Base-by-base conservation (phyloP, 78 protist species). In the Monocercomonoides exilis region DNA sequence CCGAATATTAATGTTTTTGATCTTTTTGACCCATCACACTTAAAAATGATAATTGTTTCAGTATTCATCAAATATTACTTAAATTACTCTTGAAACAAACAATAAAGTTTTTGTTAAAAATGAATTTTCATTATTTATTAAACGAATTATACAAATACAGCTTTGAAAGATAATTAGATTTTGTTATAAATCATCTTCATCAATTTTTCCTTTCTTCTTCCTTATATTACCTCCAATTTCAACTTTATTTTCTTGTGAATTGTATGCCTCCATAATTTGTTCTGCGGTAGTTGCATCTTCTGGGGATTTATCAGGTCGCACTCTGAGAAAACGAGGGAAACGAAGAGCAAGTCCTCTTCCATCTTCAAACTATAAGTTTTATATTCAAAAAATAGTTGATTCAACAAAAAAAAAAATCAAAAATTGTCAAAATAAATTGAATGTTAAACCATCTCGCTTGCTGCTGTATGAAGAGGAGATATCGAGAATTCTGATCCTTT, bases 331-430 rank as follows among this genome's bases (percentile, higher is more conserved):
- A 3, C 99, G 88, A 2, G 99, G 99, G 91, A 98, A 98, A 84
- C 99, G 94, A 38, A 98, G 94, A 35, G 98, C 95, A 35, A 98
- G 93, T 44, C 99, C 99, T 79, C 93, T 92, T n/a, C n/a, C 43
- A 1, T 89, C 87, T 70, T 95, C 95, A 54, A 21, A 54, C 38
- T 11, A 54, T 29, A 21, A 54, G n/a, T n/a, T n/a, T 21, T 11
- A 54, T 11, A 54, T 29, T 54, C 38, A 21, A 54, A 54, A 21
- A 54, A 29, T 11, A 54, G 70, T 54, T 21, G 70, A 21, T 29
- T 11, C 21, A 21, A 54, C 11, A 21, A 54, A 54, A 29, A 54
- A 54, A 54, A 54, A 54, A 11, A 54, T 21, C 11, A 54, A 21
- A 54, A 54, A 54, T 54, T 21, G 70, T 11, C 38, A 54, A 54